These are phyloP conservation scores for Metschnikowia hibisci DNA, from an alignment of 805 yeast species.

Conservation along the genomic window DNA sequence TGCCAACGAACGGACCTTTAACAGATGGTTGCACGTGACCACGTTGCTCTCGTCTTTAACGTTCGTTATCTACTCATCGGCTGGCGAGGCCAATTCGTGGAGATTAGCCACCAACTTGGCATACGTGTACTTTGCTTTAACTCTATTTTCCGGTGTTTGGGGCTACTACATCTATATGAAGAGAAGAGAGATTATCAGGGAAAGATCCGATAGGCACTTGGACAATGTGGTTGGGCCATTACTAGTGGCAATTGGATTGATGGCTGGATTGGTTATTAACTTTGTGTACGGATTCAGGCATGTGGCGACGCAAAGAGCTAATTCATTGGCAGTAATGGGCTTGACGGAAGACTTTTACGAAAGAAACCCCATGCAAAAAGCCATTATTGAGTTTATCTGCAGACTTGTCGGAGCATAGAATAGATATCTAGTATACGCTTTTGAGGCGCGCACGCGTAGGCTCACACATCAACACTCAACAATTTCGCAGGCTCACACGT, in stretches of 20 bases:
- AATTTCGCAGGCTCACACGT: slow-evolving; percentile 1
- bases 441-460: slow-evolving; percentile 6
- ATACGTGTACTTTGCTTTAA: slow-evolving; percentile 72
- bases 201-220: slow-evolving; percentile 80
- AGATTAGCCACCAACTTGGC: slow-evolving; percentile 66
- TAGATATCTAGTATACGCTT: no score
- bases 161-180: slow-evolving; percentile 73
- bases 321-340: slow-evolving; percentile 20
- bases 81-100: slow-evolving; percentile 61
- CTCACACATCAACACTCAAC: slow-evolving; percentile 4
- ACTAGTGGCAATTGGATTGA: slow-evolving; percentile 65
- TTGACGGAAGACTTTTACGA: slow-evolving; percentile 27
- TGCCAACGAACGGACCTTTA: slow-evolving; percentile 96
- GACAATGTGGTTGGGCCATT: slow-evolving; percentile 91
- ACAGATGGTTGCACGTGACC: slow-evolving; percentile 91
- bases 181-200: slow-evolving; percentile 68
- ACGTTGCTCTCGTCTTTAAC: slow-evolving; percentile 81
- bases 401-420: slow-evolving; percentile 20
- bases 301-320: slow-evolving; percentile 18
- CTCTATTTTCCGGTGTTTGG: slow-evolving; percentile 85
- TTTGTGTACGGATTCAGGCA: slow-evolving; percentile 58
- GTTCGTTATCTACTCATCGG: slow-evolving; percentile 76
- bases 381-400: slow-evolving; percentile 34
- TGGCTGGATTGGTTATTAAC: slow-evolving; percentile 64
- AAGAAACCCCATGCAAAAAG: slow-evolving; percentile 31